These are phyloP conservation scores for Trypanosoma melophagium DNA, from an alignment of 208 protist species.

Conservation along the genomic window DNA sequence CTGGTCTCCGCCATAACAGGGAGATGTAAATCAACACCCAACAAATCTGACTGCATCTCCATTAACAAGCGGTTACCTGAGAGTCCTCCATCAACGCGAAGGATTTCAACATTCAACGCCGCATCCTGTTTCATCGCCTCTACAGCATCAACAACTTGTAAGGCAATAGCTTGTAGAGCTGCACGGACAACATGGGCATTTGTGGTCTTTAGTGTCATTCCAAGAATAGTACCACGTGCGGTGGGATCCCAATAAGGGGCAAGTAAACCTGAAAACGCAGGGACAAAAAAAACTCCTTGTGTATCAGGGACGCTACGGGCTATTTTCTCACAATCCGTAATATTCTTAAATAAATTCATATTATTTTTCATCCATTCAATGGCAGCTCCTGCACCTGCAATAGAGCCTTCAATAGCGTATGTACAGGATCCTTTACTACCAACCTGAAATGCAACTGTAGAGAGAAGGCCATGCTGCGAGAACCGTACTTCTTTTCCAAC, in stretches of 20 bases:
- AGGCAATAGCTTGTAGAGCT: conserved; percentile 86
- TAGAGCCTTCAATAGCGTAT: conserved; percentile 91
- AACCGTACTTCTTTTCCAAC: conserved; percentile 84
- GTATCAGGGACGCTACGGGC: conserved; percentile 51
- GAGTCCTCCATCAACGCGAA: conserved; percentile 97
- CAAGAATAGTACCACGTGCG: conserved; percentile 93
- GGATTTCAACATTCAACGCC: conserved; percentile 39
- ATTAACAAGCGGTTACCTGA: conserved; percentile 87
- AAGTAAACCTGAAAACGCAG: conserved; percentile 97
- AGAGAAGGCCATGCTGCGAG: conserved; percentile 93
- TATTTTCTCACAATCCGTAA: conserved; percentile 66
- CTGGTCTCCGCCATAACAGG: conserved; percentile 77
- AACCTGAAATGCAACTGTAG: conserved; percentile 95
- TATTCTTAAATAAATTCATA: conserved; percentile 76
- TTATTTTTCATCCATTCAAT: conserved; percentile 95
- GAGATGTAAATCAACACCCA: conserved; percentile 64
- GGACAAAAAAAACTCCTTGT: conserved; percentile 95
- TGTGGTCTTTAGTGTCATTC: conserved; percentile 91
- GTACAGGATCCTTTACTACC: conserved; percentile 40
- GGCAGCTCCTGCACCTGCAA: conserved; percentile 90
- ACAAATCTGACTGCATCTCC: conserved; percentile 94
- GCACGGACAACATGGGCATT: conserved; percentile 85
- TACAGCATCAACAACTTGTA: conserved; percentile 89
- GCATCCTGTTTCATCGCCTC: conserved; percentile 85
- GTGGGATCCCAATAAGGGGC: conserved; percentile 96